phyloP scores from a whole-genome alignment of 2,329 filamentous ascomycete genomes.

The Boeremia exigua region DNA sequence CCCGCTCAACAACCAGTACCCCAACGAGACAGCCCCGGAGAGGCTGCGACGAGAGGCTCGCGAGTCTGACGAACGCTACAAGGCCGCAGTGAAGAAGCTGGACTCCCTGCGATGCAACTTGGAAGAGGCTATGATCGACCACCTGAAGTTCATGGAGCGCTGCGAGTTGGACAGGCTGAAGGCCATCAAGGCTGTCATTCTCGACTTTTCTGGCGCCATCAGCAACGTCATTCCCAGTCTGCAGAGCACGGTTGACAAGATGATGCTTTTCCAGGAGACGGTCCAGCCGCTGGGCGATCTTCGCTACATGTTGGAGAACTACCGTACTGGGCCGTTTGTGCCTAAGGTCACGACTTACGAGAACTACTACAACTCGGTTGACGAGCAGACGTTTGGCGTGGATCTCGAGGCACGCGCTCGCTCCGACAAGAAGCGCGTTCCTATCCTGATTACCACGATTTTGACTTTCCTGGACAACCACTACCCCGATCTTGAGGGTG shows the following conservation, averaged over 20 bases:
- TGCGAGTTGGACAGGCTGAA: conserved; percentile 96
- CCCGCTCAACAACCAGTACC: conserved; percentile 83
- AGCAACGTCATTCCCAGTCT: conserved; percentile 97
- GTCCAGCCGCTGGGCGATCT: conserved; percentile 92
- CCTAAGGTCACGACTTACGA: conserved; percentile 93
- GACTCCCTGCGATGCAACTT: conserved; percentile 90
- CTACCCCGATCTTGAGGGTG: conserved; percentile 96
- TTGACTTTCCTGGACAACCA: conserved; percentile 95
- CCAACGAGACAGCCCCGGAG: conserved; percentile 91
- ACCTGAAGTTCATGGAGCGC: conserved; percentile 94
- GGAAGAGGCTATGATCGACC: conserved; percentile 93
- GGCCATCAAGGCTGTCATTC: conserved; percentile 96
- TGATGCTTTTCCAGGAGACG: conserved; percentile 99
- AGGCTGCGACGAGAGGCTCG: conserved; percentile 85
- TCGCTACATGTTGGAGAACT: conserved; percentile 93
- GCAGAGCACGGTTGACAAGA: conserved; percentile 94
- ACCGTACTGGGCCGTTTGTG: conserved; percentile 90
- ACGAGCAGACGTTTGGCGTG: conserved; percentile 96
- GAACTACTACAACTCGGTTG: conserved; percentile 98
- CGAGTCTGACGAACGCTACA: conserved; percentile 94
- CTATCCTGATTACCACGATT: conserved; percentile 88
- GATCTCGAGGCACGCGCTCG: conserved; percentile 94
- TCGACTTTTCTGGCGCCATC: conserved; percentile 96
- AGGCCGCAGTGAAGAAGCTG: conserved; percentile 80
- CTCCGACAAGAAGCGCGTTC: conserved; percentile 94